Base-by-base conservation (phyloP, 495 filamentous ascomycete species). In the Penicillium longicatenatum region DNA sequence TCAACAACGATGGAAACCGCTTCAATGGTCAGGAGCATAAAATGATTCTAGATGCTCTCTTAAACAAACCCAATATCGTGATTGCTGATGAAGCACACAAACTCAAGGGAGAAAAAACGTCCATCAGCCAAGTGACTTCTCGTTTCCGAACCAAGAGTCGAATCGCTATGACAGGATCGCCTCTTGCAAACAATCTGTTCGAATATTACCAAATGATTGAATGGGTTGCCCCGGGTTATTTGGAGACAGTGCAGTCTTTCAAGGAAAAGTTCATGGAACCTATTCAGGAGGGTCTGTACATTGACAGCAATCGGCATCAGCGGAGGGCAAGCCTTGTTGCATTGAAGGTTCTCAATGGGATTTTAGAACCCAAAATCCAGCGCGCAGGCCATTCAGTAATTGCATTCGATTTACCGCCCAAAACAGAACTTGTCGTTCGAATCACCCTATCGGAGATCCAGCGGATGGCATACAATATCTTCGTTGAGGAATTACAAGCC, bases 121-220 rank as follows among this genome's bases (percentile, higher is more conserved):
- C 71, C n/a, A 70, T 91, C 17, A 69, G 84, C 20, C 55, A 70
- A 45, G 79, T 82, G 20, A 75, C 85, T 5, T 71, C 70, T 11
- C 68, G 74, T 10, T 86, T 97, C 59, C 77, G 67, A 49, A 87
- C 92, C 0, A 83, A 71, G 54, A 87, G 82, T 57, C 87, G 93
- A 11, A 90, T 98, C 64, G 93, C 91, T 3, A 73, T 97, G 58
- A 96, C 93, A 0, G 93, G 93, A 0, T 93, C 92, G 0, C 93
- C 93, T 9, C 68, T 98, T 17, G 85, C 88, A 0, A 98, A 96
- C 64, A 88, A 89, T 35, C 81, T 97, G 2, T 69, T 77, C 41
- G 92, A 98, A 58, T 96, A 96, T 64, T 91, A 86, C 63, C 69
- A 86, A 8, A 89, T 96, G 84, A 87, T 98, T 49, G 85, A 93